These are phyloP conservation scores for Chrysosporium queenslandicum DNA, from an alignment of 2,329 filamentous ascomycete species.

Conservation along the genomic window DNA sequence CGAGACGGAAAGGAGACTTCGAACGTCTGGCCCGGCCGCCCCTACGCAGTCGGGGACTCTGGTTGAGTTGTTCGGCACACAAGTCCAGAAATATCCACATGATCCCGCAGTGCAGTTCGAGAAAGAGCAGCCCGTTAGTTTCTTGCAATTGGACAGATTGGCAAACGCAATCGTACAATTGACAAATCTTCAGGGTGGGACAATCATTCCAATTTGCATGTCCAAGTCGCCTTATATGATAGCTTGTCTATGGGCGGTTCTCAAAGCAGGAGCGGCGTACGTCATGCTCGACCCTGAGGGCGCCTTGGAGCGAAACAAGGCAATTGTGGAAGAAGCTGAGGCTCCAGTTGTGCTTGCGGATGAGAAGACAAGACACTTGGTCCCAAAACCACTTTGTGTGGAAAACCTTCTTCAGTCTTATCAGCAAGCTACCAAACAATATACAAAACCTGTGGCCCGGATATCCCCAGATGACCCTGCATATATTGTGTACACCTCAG, in stretches of 20 bases:
- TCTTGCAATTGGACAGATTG: neutral
- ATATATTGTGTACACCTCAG: conserved; percentile 21
- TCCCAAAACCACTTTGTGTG: conserved; percentile 14
- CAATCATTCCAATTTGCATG: conserved; percentile 9
- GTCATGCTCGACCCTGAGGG: conserved; percentile 11
- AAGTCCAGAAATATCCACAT: conserved; percentile 1
- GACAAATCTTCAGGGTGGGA: neutral
- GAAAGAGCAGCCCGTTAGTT: neutral
- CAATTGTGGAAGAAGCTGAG: conserved; percentile 8
- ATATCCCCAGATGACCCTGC: neutral
- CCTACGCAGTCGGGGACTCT: neutral
- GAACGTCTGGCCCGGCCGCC: neutral
- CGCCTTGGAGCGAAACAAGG: neutral
- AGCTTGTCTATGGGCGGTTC: conserved; percentile 7
- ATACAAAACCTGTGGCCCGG: conserved; percentile 65
- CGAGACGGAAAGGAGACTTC: neutral
- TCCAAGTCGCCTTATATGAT: conserved; percentile 3
- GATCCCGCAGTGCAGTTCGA: conserved; percentile 2
- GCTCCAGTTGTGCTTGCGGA: conserved; percentile 17
- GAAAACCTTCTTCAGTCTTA: neutral
- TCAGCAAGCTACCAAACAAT: neutral
- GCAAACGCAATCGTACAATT: conserved; percentile 3
- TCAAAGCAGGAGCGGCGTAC: conserved; percentile 10
- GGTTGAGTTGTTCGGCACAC: conserved; percentile 3
- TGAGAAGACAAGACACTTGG: neutral